phyloP scores from a whole-genome alignment of 148 eudicot species.

The Cornus suecica region DNA sequence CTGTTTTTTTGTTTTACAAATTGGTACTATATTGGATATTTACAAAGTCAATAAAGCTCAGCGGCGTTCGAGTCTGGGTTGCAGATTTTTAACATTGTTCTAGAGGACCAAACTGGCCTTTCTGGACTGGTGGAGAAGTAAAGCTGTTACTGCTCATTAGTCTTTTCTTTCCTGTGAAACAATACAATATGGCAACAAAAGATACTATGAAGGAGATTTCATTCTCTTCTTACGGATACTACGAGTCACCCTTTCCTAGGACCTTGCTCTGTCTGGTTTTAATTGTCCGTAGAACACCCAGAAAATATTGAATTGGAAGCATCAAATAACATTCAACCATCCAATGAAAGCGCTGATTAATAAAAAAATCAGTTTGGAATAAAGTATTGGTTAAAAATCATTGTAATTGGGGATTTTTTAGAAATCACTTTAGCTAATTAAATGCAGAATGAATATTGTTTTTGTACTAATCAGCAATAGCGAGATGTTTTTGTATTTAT shows the following conservation, averaged over 20 bases:
- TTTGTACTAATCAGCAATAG: neutral
- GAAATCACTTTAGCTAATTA: neutral
- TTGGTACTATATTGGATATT: neutral
- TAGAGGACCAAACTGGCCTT: too few species aligned
- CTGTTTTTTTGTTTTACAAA: neutral
- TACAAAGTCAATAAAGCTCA: too few species aligned
- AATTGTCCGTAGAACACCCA: neutral
- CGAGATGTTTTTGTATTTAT: constrained; percentile 9
- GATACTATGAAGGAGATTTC: too few species aligned
- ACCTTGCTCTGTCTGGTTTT: constrained; percentile 1
- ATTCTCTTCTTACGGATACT: neutral
- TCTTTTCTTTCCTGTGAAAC: too few species aligned
- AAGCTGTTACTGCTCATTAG: too few species aligned
- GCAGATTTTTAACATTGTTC: too few species aligned
- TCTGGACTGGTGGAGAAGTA: neutral
- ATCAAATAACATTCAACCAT: neutral
- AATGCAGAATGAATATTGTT: neutral
- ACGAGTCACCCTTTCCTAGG: neutral
- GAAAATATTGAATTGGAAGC: neutral
- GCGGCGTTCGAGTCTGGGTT: neutral
- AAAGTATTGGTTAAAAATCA: neutral
- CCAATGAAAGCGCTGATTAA: too few species aligned
- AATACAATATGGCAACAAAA: too few species aligned
- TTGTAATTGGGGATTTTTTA: neutral
- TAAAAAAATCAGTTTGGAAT: neutral